Base-by-base conservation (phyloP, 208 protist genomes). In the Crithidia mellificae region DNA sequence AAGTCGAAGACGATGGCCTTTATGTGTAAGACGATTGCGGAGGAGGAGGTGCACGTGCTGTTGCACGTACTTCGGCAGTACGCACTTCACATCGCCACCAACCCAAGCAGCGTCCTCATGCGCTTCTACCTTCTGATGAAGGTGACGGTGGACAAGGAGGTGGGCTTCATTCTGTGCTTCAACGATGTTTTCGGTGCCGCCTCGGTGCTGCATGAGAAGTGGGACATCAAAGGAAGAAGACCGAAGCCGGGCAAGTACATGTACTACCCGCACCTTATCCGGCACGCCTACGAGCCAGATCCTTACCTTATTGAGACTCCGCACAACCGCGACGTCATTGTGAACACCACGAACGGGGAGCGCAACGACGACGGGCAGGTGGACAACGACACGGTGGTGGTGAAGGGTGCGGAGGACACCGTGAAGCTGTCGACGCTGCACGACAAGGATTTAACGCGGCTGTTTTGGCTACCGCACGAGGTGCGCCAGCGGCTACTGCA, bases 221-320 rank as follows among this genome's bases (percentile, higher is more conserved):
- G 90, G 87, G 90, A 95, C 68, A 78, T 95, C 54, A 95, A 95
- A 66, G 90, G 90, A n/a, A 81, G 90, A 49, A 56, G 82, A 20
- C 90, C 90, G 11, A 95, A 95, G 52, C 87, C 82, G 12, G 87
- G 85, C 25, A 95, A 93, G 80, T 88, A 80, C 62, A 49, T 66
- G 27, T 78, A 81, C 39, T 87, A 84, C 68, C 80, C 80, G 6
- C 77, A 84, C 62, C 72, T 92, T 34, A 74, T 88, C 55, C 68
- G 73, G 19, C 72, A 55, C 58, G 75, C 77, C 43, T 77, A 83
- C 61, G 88, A 91, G 63, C 81, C 77, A 11, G 68, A 84, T 44
- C 70, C 77, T 25, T 76, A 87, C 53, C 47, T 80, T 2, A 89
- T 80, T 38, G 74, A 81, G 7, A 63, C 61, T 15, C 64, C 41